Base-by-base conservation (phyloP, 148 eudicot species). In the Rhododendron mucronatum region DNA sequence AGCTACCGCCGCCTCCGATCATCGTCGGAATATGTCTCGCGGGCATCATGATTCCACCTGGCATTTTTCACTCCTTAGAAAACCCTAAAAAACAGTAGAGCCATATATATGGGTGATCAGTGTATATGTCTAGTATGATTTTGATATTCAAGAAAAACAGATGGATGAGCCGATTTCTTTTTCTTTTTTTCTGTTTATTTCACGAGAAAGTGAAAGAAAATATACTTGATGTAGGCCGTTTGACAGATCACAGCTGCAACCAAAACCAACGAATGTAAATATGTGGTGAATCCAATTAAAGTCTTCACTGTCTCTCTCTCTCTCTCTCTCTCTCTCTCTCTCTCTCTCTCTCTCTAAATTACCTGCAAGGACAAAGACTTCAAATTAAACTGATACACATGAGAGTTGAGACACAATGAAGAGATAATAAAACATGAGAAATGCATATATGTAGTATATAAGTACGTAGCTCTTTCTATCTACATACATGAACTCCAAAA, bases 11-110 rank as follows among this genome's bases (percentile, higher is more conserved):
- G 47, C 47, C 21, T 82, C 84, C 84, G 75, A 39, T 13, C 75
- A 63, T n/a, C 35, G 44, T 14, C 21, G 73, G 73, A 67, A 82
- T 59, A 4, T 82, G 44, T 59, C 50, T 82, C 48, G 35, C 83
- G 15, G 83, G 67, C 37, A 81, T 53, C 83, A 81, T 81, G 41
- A 81, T 81, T 81, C 83, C 83, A 30, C 41, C 83, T 28, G 63
- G 63, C 59, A 80, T 77, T 44, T 78, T 44, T 78, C 81, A 45
- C 83, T 50, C 83, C n/a, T 41, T 45, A 18, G 47, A 59, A 67
- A 57, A 59, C 84, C 45, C 47, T 55, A 82, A 78, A 41, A 78
- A 78, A 78, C 67, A 50, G 13, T 39, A 37, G 1, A 37, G 28
- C 23, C 23, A 63, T 11, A 28, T 53, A 37, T 18, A 41, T 82